These are phyloP conservation scores for Neobulgaria alba DNA, from an alignment of 2,329 filamentous ascomycete species.

Conservation along the genomic window DNA sequence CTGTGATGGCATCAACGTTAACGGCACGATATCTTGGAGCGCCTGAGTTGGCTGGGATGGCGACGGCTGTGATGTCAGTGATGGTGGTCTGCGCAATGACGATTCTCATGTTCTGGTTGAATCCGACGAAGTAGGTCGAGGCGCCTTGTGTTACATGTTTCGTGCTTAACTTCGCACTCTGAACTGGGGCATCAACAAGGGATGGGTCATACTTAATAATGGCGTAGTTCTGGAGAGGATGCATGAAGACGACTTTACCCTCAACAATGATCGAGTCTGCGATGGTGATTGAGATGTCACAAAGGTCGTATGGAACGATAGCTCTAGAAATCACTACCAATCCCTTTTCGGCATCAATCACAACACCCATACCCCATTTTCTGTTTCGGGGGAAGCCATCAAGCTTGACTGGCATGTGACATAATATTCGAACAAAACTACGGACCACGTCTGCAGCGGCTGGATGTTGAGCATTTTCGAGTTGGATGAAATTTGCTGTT, in stretches of 20 bases:
- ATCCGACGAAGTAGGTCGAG: constrained; percentile 94
- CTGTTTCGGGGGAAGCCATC: constrained; percentile 95
- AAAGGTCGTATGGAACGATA: constrained; percentile 91
- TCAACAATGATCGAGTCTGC: constrained; percentile 93
- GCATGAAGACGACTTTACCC: constrained; percentile 90
- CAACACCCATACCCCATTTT: constrained; percentile 90
- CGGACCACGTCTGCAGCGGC: constrained; percentile 89
- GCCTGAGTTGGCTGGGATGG: constrained; percentile 86
- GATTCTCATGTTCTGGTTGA: constrained; percentile 89
- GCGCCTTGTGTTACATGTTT: constrained; percentile 85
- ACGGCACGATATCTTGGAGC: constrained; percentile 90
- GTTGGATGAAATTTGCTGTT: constrained; percentile 83
- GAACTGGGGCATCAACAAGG: constrained; percentile 87
- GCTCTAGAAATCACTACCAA: constrained; percentile 90
- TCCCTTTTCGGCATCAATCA: constrained; percentile 95
- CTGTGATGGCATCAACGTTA: constrained; percentile 93
- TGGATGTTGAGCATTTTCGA: constrained; percentile 80
- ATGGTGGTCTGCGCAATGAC: constrained; percentile 91
- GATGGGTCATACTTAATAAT: constrained; percentile 91
- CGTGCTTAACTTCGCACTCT: constrained; percentile 75
- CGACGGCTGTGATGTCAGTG: constrained; percentile 94
- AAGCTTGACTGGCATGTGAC: constrained; percentile 89
- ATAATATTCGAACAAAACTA: constrained; percentile 89
- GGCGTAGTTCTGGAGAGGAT: constrained; percentile 93
- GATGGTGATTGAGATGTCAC: constrained; percentile 92